Evolutionary conservation across 2,329 filamentous ascomycete genomes (phyloP).

Genomic region (Fusarium tuaranense): DNA sequence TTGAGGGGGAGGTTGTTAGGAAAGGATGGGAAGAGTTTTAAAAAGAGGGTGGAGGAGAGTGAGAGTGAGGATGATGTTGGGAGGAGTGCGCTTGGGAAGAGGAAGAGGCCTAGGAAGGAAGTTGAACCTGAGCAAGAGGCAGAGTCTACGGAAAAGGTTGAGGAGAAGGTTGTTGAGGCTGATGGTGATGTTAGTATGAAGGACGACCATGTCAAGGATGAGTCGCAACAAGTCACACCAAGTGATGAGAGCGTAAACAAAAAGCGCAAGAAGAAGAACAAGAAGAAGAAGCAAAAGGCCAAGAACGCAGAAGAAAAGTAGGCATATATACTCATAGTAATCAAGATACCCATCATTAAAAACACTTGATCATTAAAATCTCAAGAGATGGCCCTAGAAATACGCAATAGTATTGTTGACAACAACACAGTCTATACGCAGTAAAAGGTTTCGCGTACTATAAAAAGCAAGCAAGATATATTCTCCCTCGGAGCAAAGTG

Average conservation of each 20-base stretch:
- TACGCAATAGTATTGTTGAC: not conserved
- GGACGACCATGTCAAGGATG: constrained; percentile 16
- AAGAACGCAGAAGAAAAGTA: constrained; percentile 22
- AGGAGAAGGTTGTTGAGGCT: not conserved
- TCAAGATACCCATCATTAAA: constrained; percentile 23
- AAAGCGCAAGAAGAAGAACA: constrained; percentile 42
- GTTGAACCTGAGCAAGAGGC: constrained; percentile 8
- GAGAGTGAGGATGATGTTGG: constrained; percentile 53
- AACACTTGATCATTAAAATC: not conserved
- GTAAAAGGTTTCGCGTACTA: not conserved
- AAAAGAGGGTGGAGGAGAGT: constrained; percentile 42
- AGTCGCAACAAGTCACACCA: not conserved
- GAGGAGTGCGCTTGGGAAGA: constrained; percentile 53
- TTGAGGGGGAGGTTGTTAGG: constrained; percentile 47
- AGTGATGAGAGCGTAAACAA: constrained; percentile 17
- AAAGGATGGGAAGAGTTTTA: constrained; percentile 33
- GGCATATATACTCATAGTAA: constrained; percentile 6
- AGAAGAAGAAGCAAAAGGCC: constrained; percentile 46
- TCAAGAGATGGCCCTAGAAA: not conserved
- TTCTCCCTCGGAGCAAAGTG: constrained; percentile 6
- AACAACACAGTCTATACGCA: constrained; percentile 1
- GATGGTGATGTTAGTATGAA: constrained; percentile 40
- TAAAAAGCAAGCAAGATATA: not conserved
- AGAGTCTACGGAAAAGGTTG: not conserved
- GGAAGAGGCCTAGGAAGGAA: constrained; percentile 48